Evolutionary conservation across 805 yeast species (phyloP), one percentile per base, ranked within the genome.

Genomic region (Kuraishia piskuri): DNA sequence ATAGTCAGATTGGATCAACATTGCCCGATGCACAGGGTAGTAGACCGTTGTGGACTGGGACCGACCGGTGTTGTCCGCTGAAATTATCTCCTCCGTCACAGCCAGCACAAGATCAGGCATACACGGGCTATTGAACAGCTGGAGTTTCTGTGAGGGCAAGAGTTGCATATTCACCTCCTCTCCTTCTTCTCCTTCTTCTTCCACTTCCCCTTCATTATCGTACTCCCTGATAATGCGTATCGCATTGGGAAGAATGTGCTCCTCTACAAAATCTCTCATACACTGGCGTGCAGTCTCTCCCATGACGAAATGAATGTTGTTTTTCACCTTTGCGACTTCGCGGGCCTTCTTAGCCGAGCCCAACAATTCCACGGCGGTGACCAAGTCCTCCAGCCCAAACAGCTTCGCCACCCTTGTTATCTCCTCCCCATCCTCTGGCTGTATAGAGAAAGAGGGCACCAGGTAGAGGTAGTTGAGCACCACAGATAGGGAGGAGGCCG

Each of bases 11-110:
- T 90, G 68, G 4, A 75, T 65, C 22, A 88, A 62, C 50, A 87
- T 76, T 0, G 87, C 75, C 46, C 83, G 71, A 64, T 88, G 88
- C 4, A 75, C 82, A 0, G 92, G 91, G 60, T 80, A 86, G 54
- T 72, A 74, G 0, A 64, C 60, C 2, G 50, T 63, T 46, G 3
- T 31, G 9, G 40, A 31, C 17, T 31, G 40, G 40, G 9, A 31
- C 40, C 14, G 9, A n/a, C 14, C 14, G 40, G 40, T 31, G 40
- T 10, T n/a, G 4, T 7, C 17, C 17, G 40, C 50, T 7, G 46
- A 47, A 26, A 58, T 52, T 22, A n/a, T n/a, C n/a, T 69, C 61
- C 9, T 59, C 50, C 5, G 58, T 56, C 6, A 74, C 72, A 1
- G 73, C 59, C 0, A 83, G 50, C 1, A 80, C 68, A 0, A 78